Base-by-base conservation (phyloP, 108 stramenopile species). In the Chaetoceros tenuissimus region DNA sequence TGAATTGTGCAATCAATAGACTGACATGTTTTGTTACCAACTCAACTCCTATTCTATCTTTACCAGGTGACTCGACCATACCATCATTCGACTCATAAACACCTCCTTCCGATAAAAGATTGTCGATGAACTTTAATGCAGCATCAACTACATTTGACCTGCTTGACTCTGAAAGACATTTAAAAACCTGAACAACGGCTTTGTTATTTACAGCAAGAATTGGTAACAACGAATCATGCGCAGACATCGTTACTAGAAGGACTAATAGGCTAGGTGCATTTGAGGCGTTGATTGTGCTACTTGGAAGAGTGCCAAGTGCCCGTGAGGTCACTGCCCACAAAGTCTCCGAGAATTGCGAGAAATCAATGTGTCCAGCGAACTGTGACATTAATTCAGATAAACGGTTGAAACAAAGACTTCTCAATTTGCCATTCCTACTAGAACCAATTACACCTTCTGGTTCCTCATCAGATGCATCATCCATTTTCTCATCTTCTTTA, bases 181-280 rank as follows among this genome's bases (percentile, higher is more conserved):
- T 63, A 20, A 88, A 68, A 17, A 86, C 81, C 46, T 71, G 48
- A 8, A 59, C 46, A 8, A 88, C 59, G 22, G 77, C 81, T 44
- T 54, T 57, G 3, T 78, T 60, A 28, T 79, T 56, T 34, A 55
- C 46, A 1, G 55, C 18, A 7, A 92, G 50, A 2, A 92, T 48
- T 16, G 65, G 52, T 28, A 84, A 67, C 46, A 82, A 55, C 27
- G 45, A 40, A 8, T 53, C 54, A 56, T 87, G 67, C 8, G 59
- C 30, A 23, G 87, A 84, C 10, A 88, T 67, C 8, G 59, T 69
- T 44, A 72, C 71, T 46, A 92, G 58, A 2, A 92, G 66, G 21
- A 28, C 50, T 18, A 92, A 61, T 24, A 87, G 44, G n/a, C 82
- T 74, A 47, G 91, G 91, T 22, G 69, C 67, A 40, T 74, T 82